Conservation (phyloP, 768 basidiomycete species). For the Agrocybe chaxingu region DNA sequence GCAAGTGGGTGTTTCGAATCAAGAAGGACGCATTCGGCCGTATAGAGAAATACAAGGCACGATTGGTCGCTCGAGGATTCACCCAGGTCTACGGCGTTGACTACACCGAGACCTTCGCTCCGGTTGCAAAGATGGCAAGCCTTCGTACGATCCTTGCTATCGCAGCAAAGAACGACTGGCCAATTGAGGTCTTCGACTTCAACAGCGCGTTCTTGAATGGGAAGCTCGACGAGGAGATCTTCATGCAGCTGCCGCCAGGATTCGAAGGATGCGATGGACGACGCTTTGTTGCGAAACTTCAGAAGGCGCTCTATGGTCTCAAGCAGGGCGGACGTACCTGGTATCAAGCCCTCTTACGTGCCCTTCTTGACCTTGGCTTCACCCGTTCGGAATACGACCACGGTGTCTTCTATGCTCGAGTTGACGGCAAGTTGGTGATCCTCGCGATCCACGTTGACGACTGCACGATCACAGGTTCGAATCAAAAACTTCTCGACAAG, state of each 20-base stretch:
- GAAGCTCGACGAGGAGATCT: conserved; percentile 18
- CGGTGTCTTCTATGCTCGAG: neutral
- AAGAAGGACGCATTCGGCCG: conserved; percentile 15
- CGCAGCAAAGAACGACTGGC: conserved; percentile 25
- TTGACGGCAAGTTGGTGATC: neutral
- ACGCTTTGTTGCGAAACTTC: neutral
- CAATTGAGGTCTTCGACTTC: conserved; percentile 35
- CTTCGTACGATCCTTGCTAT: conserved; percentile 25
- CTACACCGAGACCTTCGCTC: conserved; percentile 26
- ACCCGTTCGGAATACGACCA: conserved; percentile 1
- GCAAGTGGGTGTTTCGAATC: conserved; percentile 11
- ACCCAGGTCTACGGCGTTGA: conserved; percentile 35
- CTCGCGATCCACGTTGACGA: conserved; percentile 7
- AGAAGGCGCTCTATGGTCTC: conserved; percentile 7
- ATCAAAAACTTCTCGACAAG: conserved; percentile 5
- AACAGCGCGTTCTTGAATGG: conserved; percentile 19
- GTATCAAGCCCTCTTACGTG: conserved; percentile 2
- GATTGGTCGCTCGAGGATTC: conserved; percentile 29
- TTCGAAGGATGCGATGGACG: neutral
- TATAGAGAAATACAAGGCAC: conserved; percentile 26
- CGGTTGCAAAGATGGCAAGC: conserved; percentile 18
- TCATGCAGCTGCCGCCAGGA: conserved; percentile 23
- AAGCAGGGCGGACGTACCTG: conserved; percentile 7
- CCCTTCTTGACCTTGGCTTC: neutral
- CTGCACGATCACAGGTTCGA: conserved; percentile 1